Conservation (phyloP, 192 early-diverging fungal genomes). For the Gonapodya prolifera region DNA sequence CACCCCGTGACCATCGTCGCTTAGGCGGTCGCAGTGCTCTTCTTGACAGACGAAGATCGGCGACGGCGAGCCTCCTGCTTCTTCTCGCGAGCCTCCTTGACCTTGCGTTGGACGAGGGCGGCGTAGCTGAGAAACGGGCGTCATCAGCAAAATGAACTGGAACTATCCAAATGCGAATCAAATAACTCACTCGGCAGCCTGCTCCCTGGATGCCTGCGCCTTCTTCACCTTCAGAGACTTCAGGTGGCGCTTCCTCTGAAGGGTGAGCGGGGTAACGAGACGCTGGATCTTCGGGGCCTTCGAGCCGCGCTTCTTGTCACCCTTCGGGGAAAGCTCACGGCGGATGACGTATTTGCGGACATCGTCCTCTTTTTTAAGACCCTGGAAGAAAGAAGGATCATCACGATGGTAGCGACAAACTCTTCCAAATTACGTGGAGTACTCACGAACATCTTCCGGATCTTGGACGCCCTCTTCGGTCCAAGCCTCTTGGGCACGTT, state of each 20-base stretch:
- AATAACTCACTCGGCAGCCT: conserved; percentile 36
- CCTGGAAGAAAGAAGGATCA: conserved; percentile 21
- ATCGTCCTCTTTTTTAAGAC: conserved; percentile 96
- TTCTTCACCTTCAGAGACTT: conserved; percentile 77
- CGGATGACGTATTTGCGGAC: conserved; percentile 99
- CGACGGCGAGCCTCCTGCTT: neutral
- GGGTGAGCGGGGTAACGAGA: conserved; percentile 89
- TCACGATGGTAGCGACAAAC: neutral
- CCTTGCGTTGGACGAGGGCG: neutral
- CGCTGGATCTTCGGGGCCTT: conserved; percentile 99
- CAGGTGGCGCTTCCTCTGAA: conserved; percentile 90
- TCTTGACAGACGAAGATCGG: neutral
- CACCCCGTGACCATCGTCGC: too few relatives aligned
- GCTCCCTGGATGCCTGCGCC: conserved; percentile 68
- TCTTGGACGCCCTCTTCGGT: conserved; percentile 97
- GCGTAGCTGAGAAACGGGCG: neutral
- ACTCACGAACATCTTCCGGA: conserved; percentile 94
- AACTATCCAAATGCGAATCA: neutral
- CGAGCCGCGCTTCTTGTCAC: conserved; percentile 84
- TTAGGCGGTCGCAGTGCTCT: too few relatives aligned
- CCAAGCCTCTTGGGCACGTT: conserved; percentile 93
- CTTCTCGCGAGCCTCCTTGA: neutral
- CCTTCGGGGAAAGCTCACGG: conserved; percentile 69
- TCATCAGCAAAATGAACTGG: too few relatives aligned
- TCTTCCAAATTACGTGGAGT: neutral